Evolutionary conservation across 495 filamentous ascomycete genomes (phyloP).

Genomic region (Mytilinidion resinicola): DNA sequence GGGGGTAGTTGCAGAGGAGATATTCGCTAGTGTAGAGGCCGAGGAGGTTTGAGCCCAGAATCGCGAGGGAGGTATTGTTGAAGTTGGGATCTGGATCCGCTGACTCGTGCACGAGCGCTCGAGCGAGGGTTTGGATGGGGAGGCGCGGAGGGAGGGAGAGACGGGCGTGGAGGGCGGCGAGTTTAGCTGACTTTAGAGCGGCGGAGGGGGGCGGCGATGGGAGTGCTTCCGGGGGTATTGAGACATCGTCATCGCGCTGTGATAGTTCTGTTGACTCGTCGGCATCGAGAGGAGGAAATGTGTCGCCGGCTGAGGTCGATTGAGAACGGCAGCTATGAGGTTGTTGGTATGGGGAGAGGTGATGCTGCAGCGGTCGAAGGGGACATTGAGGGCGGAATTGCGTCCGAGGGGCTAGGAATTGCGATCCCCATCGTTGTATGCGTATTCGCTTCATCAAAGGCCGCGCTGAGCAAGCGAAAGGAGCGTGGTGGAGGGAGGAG

Average conservation of each 20-base stretch:
- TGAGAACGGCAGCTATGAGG: conserved; percentile 24
- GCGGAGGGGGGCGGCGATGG: conserved; percentile 64
- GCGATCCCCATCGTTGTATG: conserved; percentile 63
- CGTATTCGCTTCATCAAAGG: conserved; percentile 63
- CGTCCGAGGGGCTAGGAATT: conserved; percentile 46
- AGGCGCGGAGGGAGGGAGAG: conserved; percentile 74
- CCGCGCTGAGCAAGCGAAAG: conserved; percentile 10
- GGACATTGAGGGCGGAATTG: conserved; percentile 20
- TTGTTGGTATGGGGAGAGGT: conserved; percentile 17
- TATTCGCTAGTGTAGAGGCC: conserved; percentile 82
- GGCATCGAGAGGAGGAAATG: background rate
- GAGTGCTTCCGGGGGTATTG: conserved; percentile 20
- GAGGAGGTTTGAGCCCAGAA: conserved; percentile 74
- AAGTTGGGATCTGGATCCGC: conserved; percentile 68
- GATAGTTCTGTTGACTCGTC: background rate
- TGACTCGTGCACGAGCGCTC: conserved; percentile 75
- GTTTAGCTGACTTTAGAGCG: conserved; percentile 75
- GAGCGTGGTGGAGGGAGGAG: background rate
- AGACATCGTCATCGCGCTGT: background rate
- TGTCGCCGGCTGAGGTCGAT: conserved; percentile 1
- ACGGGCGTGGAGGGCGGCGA: conserved; percentile 87
- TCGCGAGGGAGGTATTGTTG: conserved; percentile 76
- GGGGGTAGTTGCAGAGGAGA: conserved; percentile 79
- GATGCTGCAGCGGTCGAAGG: conserved; percentile 4
- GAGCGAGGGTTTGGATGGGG: conserved; percentile 78